Percentiles rank a stretch among this genome's conserved stretches.
Evolutionary conservation across 495 filamentous ascomycete genomes (phyloP).

Genomic region (Halenospora varia): DNA sequence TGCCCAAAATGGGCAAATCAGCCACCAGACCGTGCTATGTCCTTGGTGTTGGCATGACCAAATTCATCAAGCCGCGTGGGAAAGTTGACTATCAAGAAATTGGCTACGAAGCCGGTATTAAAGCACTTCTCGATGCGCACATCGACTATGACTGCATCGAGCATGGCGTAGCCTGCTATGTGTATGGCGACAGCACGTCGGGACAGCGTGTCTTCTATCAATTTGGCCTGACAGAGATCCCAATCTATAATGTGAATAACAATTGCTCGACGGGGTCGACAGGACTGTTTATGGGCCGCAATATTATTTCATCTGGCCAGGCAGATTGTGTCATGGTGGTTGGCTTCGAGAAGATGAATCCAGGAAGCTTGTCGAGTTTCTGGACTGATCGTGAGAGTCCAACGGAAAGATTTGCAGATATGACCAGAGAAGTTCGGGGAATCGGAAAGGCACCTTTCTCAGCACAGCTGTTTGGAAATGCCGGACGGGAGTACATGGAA

Average conservation of each 20-base stretch:
- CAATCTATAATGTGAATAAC: conserved; percentile 97
- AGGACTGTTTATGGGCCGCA: conserved; percentile 78
- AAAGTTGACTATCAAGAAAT: conserved; percentile 87
- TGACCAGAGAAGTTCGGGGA: conserved; percentile 81
- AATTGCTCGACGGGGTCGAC: conserved; percentile 94
- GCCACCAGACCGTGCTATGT: conserved; percentile 57
- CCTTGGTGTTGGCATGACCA: conserved; percentile 96
- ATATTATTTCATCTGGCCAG: conserved; percentile 71
- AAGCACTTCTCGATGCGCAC: conserved; percentile 91
- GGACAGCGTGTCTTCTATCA: conserved; percentile 99
- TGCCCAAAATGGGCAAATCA: conserved; percentile 23
- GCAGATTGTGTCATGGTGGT: conserved; percentile 86
- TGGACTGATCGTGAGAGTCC: conserved; percentile 81
- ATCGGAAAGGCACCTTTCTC: conserved; percentile 75
- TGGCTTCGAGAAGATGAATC: conserved; percentile 97
- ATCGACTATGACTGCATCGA: conserved; percentile 97
- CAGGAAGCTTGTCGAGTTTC: conserved; percentile 74
- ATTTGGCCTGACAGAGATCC: conserved; percentile 94
- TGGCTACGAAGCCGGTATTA: conserved; percentile 91
- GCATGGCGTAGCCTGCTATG: conserved; percentile 94
- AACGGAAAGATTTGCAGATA: conserved; percentile 60
- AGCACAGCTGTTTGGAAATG: conserved; percentile 95
- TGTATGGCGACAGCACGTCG: conserved; percentile 91
- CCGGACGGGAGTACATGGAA: conserved; percentile 92
- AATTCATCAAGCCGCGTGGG: conserved; percentile 96